Evolutionary conservation across 495 filamentous ascomycete genomes (phyloP).

Genomic region (Aspergillus sclerotioniger): DNA sequence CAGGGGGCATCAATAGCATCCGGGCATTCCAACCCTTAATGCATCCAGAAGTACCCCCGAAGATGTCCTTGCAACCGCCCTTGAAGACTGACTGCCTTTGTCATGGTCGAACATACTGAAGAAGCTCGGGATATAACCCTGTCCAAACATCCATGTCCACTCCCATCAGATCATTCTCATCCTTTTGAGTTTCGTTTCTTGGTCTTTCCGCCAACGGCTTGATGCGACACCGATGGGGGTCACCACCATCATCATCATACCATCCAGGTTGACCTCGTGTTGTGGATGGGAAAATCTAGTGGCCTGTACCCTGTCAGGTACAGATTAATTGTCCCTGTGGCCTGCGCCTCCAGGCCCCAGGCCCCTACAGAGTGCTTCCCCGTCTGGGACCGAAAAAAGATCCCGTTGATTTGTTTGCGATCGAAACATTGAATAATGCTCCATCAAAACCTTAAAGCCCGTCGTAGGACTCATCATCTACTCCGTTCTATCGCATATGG

Average conservation of each 20-base stretch:
- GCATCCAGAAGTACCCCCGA: not conserved
- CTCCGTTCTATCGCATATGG: not conserved
- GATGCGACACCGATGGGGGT: no score
- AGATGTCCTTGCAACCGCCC: not conserved
- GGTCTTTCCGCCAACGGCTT: not conserved
- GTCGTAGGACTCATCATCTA: slow-evolving; percentile 1
- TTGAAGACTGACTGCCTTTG: not conserved
- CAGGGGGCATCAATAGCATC: not conserved
- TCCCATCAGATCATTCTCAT: not conserved
- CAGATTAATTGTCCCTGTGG: not conserved
- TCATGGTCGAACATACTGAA: not conserved
- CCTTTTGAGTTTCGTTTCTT: not conserved
- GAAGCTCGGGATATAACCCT: not conserved
- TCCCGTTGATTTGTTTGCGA: not conserved
- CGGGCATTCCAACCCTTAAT: not conserved
- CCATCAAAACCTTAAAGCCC: not conserved
- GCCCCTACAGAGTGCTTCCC: not conserved
- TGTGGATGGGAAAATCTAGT: not conserved
- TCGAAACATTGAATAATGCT: not conserved
- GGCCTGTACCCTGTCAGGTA: not conserved
- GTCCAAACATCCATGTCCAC: not conserved
- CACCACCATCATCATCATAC: no score
- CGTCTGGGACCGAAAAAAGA: no score
- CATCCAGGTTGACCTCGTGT: not conserved
- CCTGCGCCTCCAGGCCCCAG: not conserved